phyloP scores from a whole-genome alignment of 345 rosid genomes.

The Murraya koenigii region DNA sequence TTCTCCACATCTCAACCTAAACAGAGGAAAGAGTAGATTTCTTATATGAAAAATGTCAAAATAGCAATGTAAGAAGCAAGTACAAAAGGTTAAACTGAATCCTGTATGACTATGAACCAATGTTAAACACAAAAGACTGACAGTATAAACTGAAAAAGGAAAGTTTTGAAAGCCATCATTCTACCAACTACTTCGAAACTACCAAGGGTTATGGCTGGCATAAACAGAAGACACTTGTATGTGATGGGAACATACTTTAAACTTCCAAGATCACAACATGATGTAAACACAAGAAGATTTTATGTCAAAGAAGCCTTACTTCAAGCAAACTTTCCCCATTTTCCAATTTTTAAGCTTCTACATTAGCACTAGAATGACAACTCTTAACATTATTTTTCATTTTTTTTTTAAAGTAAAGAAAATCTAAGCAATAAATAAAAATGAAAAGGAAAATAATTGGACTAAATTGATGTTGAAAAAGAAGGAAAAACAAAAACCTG shows the following conservation, averaged over 20 bases:
- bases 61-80: neutral
- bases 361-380: neutral
- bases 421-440: neutral
- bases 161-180: neutral
- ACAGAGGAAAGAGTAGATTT: neutral
- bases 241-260: neutral
- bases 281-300: too few relatives aligned
- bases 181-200: neutral
- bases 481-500: constrained; percentile 39
- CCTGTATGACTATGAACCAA: neutral
- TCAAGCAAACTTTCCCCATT: neutral
- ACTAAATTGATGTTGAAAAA: neutral
- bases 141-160: too few relatives aligned
- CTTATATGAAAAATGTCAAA: neutral
- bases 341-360: neutral
- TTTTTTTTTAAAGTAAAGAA: neutral
- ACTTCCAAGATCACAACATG: too few relatives aligned
- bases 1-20: constrained; percentile 93
- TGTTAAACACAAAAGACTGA: too few relatives aligned
- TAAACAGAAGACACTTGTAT: neutral
- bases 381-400: neutral
- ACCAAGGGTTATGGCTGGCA: neutral
- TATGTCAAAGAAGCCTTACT: too few relatives aligned
- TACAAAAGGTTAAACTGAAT: neutral
- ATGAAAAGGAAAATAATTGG: neutral